phyloP scores from a whole-genome alignment of 768 basidiomycete species.

The Suillus bovinus region DNA sequence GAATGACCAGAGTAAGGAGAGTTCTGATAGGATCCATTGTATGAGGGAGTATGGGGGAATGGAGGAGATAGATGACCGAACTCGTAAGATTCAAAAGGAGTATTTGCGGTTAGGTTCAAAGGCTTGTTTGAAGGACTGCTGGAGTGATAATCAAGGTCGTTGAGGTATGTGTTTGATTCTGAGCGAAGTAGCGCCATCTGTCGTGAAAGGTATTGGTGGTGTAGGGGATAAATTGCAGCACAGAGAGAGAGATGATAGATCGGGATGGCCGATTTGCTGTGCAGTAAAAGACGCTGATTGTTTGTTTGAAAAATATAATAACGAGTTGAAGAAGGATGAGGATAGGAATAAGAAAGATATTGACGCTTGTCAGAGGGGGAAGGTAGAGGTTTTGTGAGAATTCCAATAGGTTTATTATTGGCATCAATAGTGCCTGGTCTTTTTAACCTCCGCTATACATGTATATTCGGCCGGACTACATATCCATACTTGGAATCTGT shows the following conservation, averaged over 20 bases:
- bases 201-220: background rate
- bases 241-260: slow-evolving; percentile 4
- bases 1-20: slow-evolving; percentile 70
- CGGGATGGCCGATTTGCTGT: slow-evolving; percentile 1
- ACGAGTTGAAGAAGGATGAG: slow-evolving; percentile 5
- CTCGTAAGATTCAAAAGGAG: slow-evolving; percentile 43
- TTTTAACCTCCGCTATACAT: slow-evolving; percentile 31
- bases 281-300: slow-evolving; percentile 7
- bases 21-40: slow-evolving; percentile 68
- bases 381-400: slow-evolving; percentile 31
- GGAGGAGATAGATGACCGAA: slow-evolving; percentile 36
- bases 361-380: slow-evolving; percentile 23
- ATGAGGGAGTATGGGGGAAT: slow-evolving; percentile 55
- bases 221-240: background rate
- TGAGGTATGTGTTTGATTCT: slow-evolving; percentile 19
- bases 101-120: slow-evolving; percentile 18
- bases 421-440: slow-evolving; percentile 18
- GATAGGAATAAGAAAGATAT: slow-evolving; percentile 9
- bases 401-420: slow-evolving; percentile 14
- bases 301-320: slow-evolving; percentile 8
- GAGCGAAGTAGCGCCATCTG: slow-evolving; percentile 32
- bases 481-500: background rate
- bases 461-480: background rate
- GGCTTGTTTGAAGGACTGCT: slow-evolving; percentile 32
- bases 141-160: slow-evolving; percentile 27